A percentile compares a stretch with the other conserved stretches of the same genome.
These are phyloP conservation scores for Solanum chilense DNA, from an alignment of 257 asterid species.

Conservation along the genomic window DNA sequence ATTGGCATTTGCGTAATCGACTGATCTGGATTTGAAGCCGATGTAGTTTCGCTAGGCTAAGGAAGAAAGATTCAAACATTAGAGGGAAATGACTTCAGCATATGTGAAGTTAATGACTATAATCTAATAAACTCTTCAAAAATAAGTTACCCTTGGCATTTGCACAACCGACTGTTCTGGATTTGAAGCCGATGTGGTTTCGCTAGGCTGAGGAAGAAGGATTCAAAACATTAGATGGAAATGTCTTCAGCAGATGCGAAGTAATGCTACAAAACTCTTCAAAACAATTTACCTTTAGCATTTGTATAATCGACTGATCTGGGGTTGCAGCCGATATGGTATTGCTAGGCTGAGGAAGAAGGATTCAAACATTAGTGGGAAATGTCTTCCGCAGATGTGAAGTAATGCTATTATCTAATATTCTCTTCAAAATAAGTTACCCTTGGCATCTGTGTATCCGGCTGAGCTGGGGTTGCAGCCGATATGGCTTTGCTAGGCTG, in stretches of 20 bases:
- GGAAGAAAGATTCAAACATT: no score
- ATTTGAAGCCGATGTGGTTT: background rate
- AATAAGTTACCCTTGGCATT: no score
- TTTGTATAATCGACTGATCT: conserved; percentile 8
- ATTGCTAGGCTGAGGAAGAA: no score
- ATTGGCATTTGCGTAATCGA: conserved; percentile 14
- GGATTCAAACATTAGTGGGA: no score
- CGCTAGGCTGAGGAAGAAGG: conserved; percentile 17
- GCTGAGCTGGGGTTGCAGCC: background rate
- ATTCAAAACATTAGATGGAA: background rate
- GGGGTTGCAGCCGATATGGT: no score
- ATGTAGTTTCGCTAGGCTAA: no score
- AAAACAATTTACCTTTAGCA: conserved; percentile 19
- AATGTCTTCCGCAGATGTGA: no score
- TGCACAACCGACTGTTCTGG: background rate
- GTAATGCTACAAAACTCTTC: background rate
- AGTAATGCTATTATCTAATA: no score
- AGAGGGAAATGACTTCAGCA: no score
- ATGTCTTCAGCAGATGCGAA: background rate
- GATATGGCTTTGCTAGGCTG: conserved; percentile 17
- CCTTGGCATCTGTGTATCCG: conserved; percentile 15
- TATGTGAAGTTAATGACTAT: no score
- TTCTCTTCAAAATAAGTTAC: conserved; percentile 13
- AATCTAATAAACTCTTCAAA: no score
- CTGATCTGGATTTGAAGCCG: no score